A percentile compares a stretch with the other conserved stretches of the same genome.
These are phyloP conservation scores for Eucalyptus polyanthemos DNA, from an alignment of 345 rosid genomes.

Conservation along the genomic window DNA sequence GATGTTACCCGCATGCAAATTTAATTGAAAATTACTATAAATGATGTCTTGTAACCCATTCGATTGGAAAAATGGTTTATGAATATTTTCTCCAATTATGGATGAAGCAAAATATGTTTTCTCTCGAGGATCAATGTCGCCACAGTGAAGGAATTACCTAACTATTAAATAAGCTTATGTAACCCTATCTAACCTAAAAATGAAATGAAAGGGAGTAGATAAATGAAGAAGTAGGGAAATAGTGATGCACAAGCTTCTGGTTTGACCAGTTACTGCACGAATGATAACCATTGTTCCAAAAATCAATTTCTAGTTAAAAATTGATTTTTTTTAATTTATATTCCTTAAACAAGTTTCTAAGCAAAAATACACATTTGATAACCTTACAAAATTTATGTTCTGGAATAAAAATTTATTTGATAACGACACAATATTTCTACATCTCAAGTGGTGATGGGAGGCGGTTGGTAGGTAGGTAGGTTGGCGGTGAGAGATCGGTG, in stretches of 20 bases:
- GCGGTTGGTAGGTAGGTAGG: accelerated
- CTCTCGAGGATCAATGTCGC: neutral
- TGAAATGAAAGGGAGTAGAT: neutral
- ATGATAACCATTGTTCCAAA: no score
- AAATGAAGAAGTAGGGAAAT: neutral
- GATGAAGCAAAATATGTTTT: neutral
- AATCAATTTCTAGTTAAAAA: no score
- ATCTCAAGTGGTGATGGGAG: no score
- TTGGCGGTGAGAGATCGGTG: accelerated
- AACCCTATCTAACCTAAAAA: neutral
- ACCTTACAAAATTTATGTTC: no score
- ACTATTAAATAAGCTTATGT: neutral
- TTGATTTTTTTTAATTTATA: no score
- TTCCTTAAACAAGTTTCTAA: no score
- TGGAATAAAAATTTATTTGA: no score
- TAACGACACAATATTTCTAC: no score
- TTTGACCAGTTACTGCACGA: accelerated
- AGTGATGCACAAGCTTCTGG: neutral
- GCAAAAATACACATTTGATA: no score
- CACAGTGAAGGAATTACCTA: neutral
- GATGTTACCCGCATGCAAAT: neutral
- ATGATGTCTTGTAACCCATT: neutral
- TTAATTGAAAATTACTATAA: neutral
- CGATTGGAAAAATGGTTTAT: neutral
- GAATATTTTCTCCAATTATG: neutral